A percentile compares a stretch with the other conserved stretches of the same genome.
These are phyloP conservation scores for Pulveroboletus ravenelii DNA, from an alignment of 768 basidiomycete species.

Conservation along the genomic window DNA sequence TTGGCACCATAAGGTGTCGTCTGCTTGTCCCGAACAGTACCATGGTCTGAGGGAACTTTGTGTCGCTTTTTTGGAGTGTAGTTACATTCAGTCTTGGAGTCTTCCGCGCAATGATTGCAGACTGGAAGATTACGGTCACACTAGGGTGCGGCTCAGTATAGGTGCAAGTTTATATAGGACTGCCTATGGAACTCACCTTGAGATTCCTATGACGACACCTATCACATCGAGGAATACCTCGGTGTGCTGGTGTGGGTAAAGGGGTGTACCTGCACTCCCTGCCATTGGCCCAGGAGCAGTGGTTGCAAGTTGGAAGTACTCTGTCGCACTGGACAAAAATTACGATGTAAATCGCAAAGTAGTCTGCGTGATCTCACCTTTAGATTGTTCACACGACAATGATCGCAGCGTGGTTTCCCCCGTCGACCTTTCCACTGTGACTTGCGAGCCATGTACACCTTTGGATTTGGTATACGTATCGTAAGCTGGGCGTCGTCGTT, in stretches of 20 bases:
- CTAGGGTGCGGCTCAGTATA: conserved; percentile 31
- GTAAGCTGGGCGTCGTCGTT: conserved; percentile 52
- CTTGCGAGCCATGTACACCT: conserved; percentile 62
- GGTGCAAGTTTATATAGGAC: background rate
- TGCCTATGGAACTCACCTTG: conserved; percentile 42
- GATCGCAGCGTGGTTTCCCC: conserved; percentile 72
- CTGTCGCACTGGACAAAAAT: conserved; percentile 54
- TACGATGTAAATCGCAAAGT: conserved; percentile 6
- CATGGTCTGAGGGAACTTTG: conserved; percentile 46
- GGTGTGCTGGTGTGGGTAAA: conserved; percentile 68
- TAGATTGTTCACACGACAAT: conserved; percentile 66
- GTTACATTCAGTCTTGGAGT: conserved; percentile 55
- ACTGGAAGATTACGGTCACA: conserved; percentile 70
- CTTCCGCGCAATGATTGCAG: conserved; percentile 59
- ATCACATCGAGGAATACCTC: conserved; percentile 72
- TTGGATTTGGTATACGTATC: conserved; percentile 64
- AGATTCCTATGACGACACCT: conserved; percentile 62
- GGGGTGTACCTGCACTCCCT: conserved; percentile 70
- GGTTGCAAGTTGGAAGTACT: conserved; percentile 65
- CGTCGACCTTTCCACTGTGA: conserved; percentile 72
- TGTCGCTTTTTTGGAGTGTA: conserved; percentile 71
- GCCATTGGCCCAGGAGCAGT: conserved; percentile 62
- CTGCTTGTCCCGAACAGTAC: conserved; percentile 33
- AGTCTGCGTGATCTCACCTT: conserved; percentile 44
- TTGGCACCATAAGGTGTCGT: conserved; percentile 41